phyloP scores from a whole-genome alignment of 331 rosid genomes.

The Spiraea crenata region DNA sequence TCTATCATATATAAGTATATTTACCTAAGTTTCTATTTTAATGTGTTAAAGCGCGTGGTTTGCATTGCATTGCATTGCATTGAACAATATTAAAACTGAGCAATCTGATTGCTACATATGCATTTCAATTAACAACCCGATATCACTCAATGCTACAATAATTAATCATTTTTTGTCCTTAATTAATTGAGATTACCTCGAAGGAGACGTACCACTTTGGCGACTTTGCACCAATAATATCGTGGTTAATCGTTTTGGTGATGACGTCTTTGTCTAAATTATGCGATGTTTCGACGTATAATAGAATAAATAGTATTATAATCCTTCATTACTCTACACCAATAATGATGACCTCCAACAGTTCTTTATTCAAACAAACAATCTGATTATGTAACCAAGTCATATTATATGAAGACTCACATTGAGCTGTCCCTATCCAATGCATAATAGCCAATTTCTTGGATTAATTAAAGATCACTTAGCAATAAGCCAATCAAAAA shows the following conservation, averaged over 20 bases:
- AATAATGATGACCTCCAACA: slow-evolving; percentile 21
- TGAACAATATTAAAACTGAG: too few relatives aligned
- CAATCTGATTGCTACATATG: too few relatives aligned
- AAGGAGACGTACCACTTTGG: background rate
- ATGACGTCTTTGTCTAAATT: background rate
- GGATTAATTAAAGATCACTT: background rate
- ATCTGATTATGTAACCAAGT: background rate
- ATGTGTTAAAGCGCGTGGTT: background rate
- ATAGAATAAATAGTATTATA: background rate
- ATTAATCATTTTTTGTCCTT: background rate
- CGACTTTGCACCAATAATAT: background rate
- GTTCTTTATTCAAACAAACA: slow-evolving; percentile 9
- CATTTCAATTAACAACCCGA: too few relatives aligned
- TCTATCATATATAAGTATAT: too few relatives aligned
- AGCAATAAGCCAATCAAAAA: slow-evolving; percentile 9
- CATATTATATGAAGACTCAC: slow-evolving; percentile 1
- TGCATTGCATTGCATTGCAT: background rate
- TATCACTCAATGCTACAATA: background rate
- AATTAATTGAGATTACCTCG: background rate
- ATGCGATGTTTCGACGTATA: background rate
- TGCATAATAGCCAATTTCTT: background rate
- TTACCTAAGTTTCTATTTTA: too few relatives aligned
- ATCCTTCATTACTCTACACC: background rate
- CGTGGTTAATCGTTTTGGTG: background rate
- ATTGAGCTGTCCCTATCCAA: slow-evolving; percentile 17